phyloP scores from a whole-genome alignment of 1,284 basidiomycete genomes.

The Cryptococcus jaspeensis region DNA sequence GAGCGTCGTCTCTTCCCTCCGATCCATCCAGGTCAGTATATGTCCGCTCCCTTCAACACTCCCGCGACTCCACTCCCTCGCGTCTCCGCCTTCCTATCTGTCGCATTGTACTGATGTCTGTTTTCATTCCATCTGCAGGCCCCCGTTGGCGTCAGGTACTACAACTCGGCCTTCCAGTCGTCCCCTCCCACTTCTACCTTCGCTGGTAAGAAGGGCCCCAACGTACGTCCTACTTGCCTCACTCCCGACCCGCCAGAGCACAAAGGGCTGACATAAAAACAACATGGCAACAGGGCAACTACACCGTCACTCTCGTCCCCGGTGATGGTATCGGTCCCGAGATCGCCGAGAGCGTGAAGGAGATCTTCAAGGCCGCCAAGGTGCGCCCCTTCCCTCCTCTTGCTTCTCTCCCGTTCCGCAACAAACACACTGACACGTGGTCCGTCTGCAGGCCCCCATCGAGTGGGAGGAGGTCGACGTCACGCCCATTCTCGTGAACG shows the following conservation, averaged over 20 bases:
- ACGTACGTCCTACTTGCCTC: slow-evolving; percentile 60
- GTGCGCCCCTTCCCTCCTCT: slow-evolving; percentile 52
- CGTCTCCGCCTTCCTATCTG: background rate
- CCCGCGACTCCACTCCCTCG: background rate
- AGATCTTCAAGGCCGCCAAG: slow-evolving; percentile 85
- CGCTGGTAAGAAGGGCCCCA: slow-evolving; percentile 78
- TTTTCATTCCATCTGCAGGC: slow-evolving; percentile 12
- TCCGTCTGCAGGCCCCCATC: slow-evolving; percentile 72
- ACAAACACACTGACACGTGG: background rate
- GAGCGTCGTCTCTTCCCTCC: slow-evolving; percentile 29
- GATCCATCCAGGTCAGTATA: slow-evolving; percentile 35
- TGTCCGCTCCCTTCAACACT: background rate
- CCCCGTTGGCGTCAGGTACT: slow-evolving; percentile 28
- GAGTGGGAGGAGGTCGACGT: slow-evolving; percentile 99
- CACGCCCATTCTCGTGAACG: slow-evolving; percentile 86
- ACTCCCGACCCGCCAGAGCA: background rate
- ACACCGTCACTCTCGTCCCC: slow-evolving; percentile 56
- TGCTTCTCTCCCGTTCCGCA: background rate
- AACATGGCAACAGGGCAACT: slow-evolving; percentile 87
- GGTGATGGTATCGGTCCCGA: slow-evolving; percentile 81
- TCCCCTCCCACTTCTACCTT: slow-evolving; percentile 73
- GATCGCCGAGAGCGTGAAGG: slow-evolving; percentile 93
- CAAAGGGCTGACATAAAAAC: slow-evolving; percentile 2
- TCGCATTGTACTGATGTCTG: background rate
- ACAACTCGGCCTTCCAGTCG: slow-evolving; percentile 48